Conservation (phyloP, 495 filamentous ascomycete genomes). For the Daldinia childiae region DNA sequence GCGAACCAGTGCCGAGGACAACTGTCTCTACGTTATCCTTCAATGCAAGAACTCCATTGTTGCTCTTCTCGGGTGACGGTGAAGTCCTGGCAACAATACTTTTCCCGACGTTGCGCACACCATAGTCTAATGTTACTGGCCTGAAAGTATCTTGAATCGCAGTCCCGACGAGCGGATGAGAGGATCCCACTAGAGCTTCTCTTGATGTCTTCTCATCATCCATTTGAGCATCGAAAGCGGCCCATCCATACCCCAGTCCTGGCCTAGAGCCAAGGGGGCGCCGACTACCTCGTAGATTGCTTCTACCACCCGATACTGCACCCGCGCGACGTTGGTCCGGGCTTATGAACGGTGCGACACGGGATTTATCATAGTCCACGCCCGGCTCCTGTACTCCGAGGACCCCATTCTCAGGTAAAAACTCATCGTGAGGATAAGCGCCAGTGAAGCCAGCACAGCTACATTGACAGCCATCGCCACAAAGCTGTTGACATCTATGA, state of each 20-base stretch:
- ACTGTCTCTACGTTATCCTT: conserved; percentile 9
- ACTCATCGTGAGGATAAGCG: conserved; percentile 39
- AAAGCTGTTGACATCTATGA: conserved; percentile 60
- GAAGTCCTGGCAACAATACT: background rate
- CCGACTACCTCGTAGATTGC: background rate
- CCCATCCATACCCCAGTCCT: conserved; percentile 27
- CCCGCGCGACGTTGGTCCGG: conserved; percentile 10
- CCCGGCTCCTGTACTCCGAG: background rate
- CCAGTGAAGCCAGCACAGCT: conserved; percentile 46
- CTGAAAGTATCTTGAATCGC: conserved; percentile 36
- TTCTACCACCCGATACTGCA: background rate
- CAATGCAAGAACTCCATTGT: conserved; percentile 11
- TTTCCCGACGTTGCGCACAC: conserved; percentile 30
- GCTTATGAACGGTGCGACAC: conserved; percentile 24
- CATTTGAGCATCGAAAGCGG: conserved; percentile 23
- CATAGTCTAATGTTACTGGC: conserved; percentile 32
- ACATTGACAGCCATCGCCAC: conserved; percentile 54
- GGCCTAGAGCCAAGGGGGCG: background rate
- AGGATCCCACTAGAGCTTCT: background rate
- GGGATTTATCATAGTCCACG: background rate
- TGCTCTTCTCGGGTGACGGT: conserved; percentile 8
- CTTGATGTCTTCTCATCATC: conserved; percentile 28
- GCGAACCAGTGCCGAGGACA: conserved; percentile 1
- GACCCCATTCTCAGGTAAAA: conserved; percentile 1
- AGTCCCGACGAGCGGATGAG: background rate